Evolutionary conservation across 495 filamentous ascomycete genomes (phyloP).

Genomic region (Trichocladium uniseriatum): DNA sequence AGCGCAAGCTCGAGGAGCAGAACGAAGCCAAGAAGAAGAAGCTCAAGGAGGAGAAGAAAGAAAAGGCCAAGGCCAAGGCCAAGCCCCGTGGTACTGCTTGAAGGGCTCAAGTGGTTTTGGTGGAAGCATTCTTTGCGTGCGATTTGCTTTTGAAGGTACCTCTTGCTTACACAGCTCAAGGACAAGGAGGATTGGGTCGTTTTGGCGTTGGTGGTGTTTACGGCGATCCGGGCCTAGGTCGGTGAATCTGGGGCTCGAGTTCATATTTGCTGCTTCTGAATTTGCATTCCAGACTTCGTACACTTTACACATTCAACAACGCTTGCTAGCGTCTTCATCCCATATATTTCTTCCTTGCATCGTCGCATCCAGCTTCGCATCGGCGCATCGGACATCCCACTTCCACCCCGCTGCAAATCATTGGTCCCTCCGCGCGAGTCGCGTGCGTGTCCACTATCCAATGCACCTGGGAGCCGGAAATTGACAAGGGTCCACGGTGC

Average conservation of each 20-base stretch:
- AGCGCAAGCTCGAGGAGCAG: constrained; percentile 90
- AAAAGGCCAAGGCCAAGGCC: constrained; percentile 79
- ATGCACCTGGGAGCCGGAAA: neutral
- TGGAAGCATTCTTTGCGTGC: too few relatives aligned
- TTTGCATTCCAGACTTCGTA: neutral
- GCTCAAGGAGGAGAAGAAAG: constrained; percentile 85
- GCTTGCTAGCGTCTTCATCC: too few relatives aligned
- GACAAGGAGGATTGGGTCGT: neutral
- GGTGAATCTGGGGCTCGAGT: neutral
- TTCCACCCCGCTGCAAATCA: too few relatives aligned
- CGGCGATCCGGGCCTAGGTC: neutral
- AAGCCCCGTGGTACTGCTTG: constrained; percentile 51
- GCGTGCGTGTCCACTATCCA: neutral
- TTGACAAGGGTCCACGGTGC: neutral
- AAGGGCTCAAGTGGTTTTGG: too few relatives aligned
- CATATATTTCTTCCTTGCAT: too few relatives aligned
- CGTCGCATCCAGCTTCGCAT: too few relatives aligned
- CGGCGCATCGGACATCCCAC: too few relatives aligned
- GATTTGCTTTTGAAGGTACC: neutral
- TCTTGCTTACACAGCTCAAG: neutral
- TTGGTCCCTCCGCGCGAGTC: neutral
- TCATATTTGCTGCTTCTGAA: neutral
- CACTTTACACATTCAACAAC: too few relatives aligned
- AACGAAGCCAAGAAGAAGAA: constrained; percentile 85
- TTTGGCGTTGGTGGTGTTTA: constrained; percentile 8